A percentile compares a stretch with the other conserved stretches of the same genome.
These are phyloP conservation scores for Mitragyna speciosa DNA, from an alignment of 257 asterid species.

Conservation along the genomic window DNA sequence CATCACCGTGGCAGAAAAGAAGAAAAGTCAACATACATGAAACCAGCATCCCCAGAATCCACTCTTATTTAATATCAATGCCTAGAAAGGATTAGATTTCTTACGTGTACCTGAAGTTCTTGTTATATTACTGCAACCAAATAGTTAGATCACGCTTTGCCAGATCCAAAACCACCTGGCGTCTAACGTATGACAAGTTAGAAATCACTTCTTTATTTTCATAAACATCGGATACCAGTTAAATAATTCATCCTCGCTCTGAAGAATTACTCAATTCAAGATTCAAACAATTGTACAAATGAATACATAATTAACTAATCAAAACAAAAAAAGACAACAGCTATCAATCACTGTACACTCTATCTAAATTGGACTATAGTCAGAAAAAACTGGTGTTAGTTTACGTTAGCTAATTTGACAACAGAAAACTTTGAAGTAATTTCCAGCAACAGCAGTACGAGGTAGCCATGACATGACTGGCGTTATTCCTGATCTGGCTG, in stretches of 20 bases:
- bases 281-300: constrained; percentile 32
- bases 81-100: neutral
- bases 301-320: constrained; percentile 29
- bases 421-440: neutral
- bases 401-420: constrained; percentile 9
- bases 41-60: neutral
- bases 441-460: neutral
- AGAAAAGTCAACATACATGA: neutral
- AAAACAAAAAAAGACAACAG: constrained; percentile 24
- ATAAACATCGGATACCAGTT: constrained; percentile 26
- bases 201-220: constrained; percentile 16
- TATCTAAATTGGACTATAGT: constrained; percentile 1
- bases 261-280: constrained; percentile 15
- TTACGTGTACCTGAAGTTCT: neutral
- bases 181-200: constrained; percentile 31
- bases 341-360: constrained; percentile 65
- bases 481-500: constrained; percentile 47
- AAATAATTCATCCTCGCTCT: constrained; percentile 1
- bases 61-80: neutral
- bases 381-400: constrained; percentile 23
- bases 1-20: constrained; percentile 8
- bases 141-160: neutral
- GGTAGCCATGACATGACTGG: neutral
- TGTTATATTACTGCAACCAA: neutral
- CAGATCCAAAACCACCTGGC: constrained; percentile 45